Percentiles rank a stretch among this genome's conserved stretches.
phyloP scores from a whole-genome alignment of 2,329 filamentous ascomycete species.

The Apiospora arundinis region DNA sequence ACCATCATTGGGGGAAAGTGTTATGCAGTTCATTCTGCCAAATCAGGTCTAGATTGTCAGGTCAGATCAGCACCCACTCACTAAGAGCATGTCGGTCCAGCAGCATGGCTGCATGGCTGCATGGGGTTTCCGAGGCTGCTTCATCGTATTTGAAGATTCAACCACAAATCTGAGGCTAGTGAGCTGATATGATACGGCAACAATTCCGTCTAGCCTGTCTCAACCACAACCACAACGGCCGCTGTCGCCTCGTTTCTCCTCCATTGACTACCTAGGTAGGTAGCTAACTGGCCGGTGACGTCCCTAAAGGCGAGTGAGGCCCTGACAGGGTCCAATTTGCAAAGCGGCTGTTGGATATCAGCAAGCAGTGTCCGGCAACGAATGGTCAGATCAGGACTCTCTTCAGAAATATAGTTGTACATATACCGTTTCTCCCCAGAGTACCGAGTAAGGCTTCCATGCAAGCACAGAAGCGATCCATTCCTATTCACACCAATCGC shows the following conservation, averaged over 20 bases:
- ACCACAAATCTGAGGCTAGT: constrained; percentile 23
- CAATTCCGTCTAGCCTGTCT: background rate
- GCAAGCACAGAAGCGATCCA: constrained; percentile 6
- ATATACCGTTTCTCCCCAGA: background rate
- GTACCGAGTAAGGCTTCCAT: background rate
- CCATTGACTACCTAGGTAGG: background rate
- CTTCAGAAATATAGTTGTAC: background rate
- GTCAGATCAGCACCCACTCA: background rate
- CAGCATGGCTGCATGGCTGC: no score
- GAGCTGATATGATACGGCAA: constrained; percentile 2
- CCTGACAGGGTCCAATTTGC: no score
- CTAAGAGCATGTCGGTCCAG: background rate
- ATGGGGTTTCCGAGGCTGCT: constrained; percentile 23
- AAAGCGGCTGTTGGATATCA: background rate
- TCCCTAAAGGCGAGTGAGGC: background rate
- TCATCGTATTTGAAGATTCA: constrained; percentile 28
- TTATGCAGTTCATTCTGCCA: constrained; percentile 22
- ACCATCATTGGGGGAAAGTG: background rate
- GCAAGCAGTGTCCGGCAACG: background rate
- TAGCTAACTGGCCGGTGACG: background rate
- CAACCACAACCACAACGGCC: background rate
- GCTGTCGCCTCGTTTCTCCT: background rate
- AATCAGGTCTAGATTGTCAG: constrained; percentile 9
- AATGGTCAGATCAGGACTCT: background rate
- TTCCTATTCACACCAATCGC: constrained; percentile 8